phyloP scores from a whole-genome alignment of 257 asterid genomes.

The Fraxinus cuspidata region DNA sequence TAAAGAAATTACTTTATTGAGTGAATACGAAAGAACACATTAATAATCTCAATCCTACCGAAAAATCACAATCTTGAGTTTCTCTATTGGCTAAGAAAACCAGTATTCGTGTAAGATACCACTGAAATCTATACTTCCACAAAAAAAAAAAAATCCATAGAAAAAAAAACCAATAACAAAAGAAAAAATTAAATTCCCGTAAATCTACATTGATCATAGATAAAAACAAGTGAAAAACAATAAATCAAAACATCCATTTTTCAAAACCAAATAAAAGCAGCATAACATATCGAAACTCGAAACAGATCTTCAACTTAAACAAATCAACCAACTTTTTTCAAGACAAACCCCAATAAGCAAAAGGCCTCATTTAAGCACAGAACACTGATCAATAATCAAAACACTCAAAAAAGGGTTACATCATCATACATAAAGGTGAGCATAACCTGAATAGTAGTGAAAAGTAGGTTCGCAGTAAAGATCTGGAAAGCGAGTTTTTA shows the following conservation, averaged over 20 bases:
- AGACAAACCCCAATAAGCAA: not conserved
- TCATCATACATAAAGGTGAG: not conserved
- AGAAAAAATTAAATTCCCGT: not conserved
- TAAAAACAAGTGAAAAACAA: not conserved
- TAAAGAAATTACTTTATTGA: not conserved
- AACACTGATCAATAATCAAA: conserved; percentile 7
- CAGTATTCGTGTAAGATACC: not conserved
- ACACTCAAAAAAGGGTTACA: not conserved
- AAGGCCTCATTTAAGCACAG: conserved; percentile 6
- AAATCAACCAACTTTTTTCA: not conserved
- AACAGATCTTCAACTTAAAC: not conserved
- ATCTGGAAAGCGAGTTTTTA: conserved; percentile 23
- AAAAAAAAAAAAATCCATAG: not conserved
- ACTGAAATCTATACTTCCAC: not conserved
- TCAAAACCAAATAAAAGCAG: not conserved
- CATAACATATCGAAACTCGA: conserved; percentile 2
- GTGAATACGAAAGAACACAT: not conserved
- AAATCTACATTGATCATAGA: not conserved
- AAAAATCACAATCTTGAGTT: not conserved
- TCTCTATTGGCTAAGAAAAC: not conserved
- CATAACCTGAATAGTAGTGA: conserved; percentile 31
- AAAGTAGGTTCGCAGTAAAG: conserved; percentile 16
- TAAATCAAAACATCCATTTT: not conserved
- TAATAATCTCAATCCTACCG: not conserved
- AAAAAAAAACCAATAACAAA: not conserved